Percentiles rank a stretch among this genome's conserved stretches.
These are phyloP conservation scores for Colletotrichum melonis DNA, from an alignment of 2,329 filamentous ascomycete genomes.

Conservation along the genomic window DNA sequence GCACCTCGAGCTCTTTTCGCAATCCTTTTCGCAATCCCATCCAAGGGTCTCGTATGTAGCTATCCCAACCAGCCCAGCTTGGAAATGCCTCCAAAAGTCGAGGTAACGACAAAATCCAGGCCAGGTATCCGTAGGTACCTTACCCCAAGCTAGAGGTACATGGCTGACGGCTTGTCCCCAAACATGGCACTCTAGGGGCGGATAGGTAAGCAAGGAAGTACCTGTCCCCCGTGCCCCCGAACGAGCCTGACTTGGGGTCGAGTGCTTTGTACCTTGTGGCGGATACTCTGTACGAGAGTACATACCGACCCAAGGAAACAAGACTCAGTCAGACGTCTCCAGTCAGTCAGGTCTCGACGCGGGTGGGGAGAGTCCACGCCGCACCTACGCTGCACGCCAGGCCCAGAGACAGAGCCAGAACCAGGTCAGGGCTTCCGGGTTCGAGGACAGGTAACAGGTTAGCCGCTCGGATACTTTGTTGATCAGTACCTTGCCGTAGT, in stretches of 20 bases:
- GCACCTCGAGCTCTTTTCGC: background rate
- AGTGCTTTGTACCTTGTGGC: background rate
- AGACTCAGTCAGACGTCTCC: constrained; percentile 28
- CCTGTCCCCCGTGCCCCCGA: background rate
- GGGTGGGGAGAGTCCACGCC: constrained; percentile 32
- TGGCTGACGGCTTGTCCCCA: background rate
- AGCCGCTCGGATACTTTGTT: constrained; percentile 26
- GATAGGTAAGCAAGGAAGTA: constrained; percentile 14
- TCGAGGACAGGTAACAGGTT: constrained; percentile 9
- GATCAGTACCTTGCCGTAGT: constrained; percentile 23
- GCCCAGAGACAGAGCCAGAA: constrained; percentile 24
- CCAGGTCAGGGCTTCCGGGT: constrained; percentile 35
- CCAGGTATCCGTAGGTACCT: background rate
- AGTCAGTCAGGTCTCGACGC: constrained; percentile 22
- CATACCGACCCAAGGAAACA: background rate
- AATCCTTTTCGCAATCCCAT: background rate
- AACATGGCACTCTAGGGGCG: background rate
- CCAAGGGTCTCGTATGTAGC: background rate
- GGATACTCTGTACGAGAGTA: no score
- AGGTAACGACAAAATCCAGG: background rate
- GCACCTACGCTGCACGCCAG: constrained; percentile 24
- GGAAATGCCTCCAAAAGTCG: background rate
- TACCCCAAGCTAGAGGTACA: background rate
- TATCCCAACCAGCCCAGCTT: background rate
- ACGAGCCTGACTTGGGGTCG: constrained; percentile 21